Evolutionary conservation across 768 basidiomycete species (phyloP).

Genomic region (Termitomyces sp.): DNA sequence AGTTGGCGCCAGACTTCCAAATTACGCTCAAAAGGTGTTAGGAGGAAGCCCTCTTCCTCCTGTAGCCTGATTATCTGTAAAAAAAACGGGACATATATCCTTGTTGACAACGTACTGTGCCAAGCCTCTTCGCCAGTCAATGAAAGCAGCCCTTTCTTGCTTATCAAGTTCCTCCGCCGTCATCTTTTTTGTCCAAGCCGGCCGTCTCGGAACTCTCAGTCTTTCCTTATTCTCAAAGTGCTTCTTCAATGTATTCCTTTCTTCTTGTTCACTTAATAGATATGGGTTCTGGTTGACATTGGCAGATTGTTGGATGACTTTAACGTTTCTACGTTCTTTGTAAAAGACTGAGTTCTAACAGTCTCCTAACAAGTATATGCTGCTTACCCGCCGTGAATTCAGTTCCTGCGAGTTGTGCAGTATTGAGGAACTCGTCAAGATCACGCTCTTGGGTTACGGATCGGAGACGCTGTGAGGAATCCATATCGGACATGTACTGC

Average conservation of each 20-base stretch:
- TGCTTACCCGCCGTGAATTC: slow-evolving; percentile 90
- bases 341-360: slow-evolving; percentile 1
- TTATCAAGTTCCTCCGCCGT: slow-evolving; percentile 74
- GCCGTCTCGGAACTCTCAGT: slow-evolving; percentile 84
- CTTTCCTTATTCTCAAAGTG: slow-evolving; percentile 69
- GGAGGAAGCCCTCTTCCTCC: slow-evolving; percentile 79
- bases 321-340: slow-evolving; percentile 73
- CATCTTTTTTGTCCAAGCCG: slow-evolving; percentile 83
- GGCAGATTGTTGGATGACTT: slow-evolving; percentile 60
- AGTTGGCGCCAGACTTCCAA: slow-evolving; percentile 98
- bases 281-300: slow-evolving; percentile 71
- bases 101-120: slow-evolving; percentile 65
- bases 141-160: slow-evolving; percentile 84
- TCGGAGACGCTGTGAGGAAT: slow-evolving; percentile 61
- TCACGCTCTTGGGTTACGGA: slow-evolving; percentile 96
- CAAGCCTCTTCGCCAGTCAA: slow-evolving; percentile 89
- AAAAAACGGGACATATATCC: neutral
- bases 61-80: slow-evolving; percentile 54
- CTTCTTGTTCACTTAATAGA: slow-evolving; percentile 78
- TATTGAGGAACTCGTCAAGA: slow-evolving; percentile 92
- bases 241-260: slow-evolving; percentile 63
- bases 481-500: slow-evolving; percentile 75
- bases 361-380: neutral
- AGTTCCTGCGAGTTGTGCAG: slow-evolving; percentile 89
- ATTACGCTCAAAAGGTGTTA: slow-evolving; percentile 96